Evolutionary conservation across 1,284 basidiomycete genomes (phyloP), one percentile per base, ranked within the genome.

Genomic region (Puccinia novopanici): DNA sequence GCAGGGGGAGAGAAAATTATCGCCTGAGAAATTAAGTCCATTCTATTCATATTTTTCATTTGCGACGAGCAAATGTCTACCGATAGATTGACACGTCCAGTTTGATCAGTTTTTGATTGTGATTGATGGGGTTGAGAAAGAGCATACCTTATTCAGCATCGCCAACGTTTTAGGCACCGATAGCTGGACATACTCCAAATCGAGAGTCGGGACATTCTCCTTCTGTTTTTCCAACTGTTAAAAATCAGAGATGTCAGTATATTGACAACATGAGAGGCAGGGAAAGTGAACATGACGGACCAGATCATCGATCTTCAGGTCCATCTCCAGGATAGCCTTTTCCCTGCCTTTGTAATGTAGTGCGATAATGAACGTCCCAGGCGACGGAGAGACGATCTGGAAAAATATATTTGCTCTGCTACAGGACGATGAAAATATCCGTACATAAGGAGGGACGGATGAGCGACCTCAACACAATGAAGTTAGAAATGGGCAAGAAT

Each of bases 311-410:
- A 99, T 97, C 88, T 98, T 99, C 82, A 99, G 89, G 87, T 99
- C 97, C 95, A 99, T 99, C 89, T 99, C 97, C 67, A 99, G 89
- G 84, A 99, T 98, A 24, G 97, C 95, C 88, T 98, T 98, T 85
- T 98, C 95, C n/a, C 97, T 90, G 52, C 95, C 95, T 87, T 98
- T 98, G 89, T 98, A 99, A 87, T 98, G 95, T 75, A 99, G 88
- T 10, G 96, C 95, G 83, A 99, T 99, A 86, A 99, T 94, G 86
- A 98, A 99, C 13, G 97, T 98, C 59, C 97, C 97, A 0, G 97
- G 97, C 9, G 93, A 93, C 0, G 97, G 97, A 37, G 95, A 98
- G 34, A 92, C 94, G 86, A 99, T 94, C 85, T 96, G 97, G 90
- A 99, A 99, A 88, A 94, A 99, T 84, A 98, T 98, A 86, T 97